Evolutionary conservation across 768 basidiomycete genomes (phyloP), one percentile per base, ranked within the genome.

Genomic region (Kwoniella pini): DNA sequence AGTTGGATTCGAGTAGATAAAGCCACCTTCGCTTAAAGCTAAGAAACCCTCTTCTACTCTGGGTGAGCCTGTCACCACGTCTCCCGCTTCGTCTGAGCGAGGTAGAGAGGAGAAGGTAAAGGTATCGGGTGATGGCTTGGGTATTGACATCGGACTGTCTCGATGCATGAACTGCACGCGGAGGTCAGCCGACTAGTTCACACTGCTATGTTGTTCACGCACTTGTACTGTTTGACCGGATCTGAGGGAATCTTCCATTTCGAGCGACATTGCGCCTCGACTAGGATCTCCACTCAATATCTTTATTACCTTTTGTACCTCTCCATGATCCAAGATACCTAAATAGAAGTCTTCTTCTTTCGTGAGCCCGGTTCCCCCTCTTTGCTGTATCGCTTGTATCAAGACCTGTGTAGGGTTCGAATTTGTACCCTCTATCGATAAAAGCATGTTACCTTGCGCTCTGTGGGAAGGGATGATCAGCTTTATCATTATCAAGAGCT

Each of bases 311-410:
- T 64, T 50, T 11, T 60, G 44, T 13, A 69, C 48, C 5, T 30
- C 13, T 9, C 51, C 54, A 27, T 31, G 24, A 13, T 57, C 57
- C 19, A 73, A 46, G 21, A 79, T 39, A 2, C 65, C 72, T 11
- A 79, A 57, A 52, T 68, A 76, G 54, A 76, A 79, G n/a, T 75
- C 75, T 54, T 79, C 75, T 15, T 79, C 77, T 53, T 79, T 79
- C 21, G 57, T 68, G 17, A 66, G 39, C 33, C 63, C 60, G 40
- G 42, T 55, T 39, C 62, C 51, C 54, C 70, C 57, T 24, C 64
- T 43, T 52, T 57, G 40, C 53, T 75, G 74, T n/a, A 79, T 71
- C 2, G 71, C 69, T 4, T 52, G 49, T 43, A 79, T 74, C 28
- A 79, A 70, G 5, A 63, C 60, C 54, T 76, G 74, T 0, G 77